phyloP scores from a whole-genome alignment of 257 asterid species.

The Fraxinus anomala region DNA sequence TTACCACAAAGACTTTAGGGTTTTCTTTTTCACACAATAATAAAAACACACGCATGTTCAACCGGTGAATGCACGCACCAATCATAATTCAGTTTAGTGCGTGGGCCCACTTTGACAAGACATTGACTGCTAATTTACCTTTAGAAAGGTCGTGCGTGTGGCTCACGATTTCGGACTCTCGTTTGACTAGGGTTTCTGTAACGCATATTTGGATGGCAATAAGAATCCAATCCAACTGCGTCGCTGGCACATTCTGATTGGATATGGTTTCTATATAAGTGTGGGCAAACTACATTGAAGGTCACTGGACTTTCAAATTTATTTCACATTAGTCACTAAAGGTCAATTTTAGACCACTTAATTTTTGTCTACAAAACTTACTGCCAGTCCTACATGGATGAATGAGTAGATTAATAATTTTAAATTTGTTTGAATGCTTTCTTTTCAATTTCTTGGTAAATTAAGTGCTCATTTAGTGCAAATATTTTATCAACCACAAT shows the following conservation, averaged over 20 bases:
- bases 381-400: no score
- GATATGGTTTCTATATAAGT: slow-evolving; percentile 23
- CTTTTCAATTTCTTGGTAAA: background rate
- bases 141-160: slow-evolving; percentile 30
- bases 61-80: slow-evolving; percentile 28
- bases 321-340: background rate
- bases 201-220: slow-evolving; percentile 41
- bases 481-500: no score
- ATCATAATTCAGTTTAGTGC: slow-evolving; percentile 25
- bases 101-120: slow-evolving; percentile 37
- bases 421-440: background rate
- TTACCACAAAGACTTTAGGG: slow-evolving; percentile 50
- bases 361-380: no score
- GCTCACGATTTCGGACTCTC: slow-evolving; percentile 16
- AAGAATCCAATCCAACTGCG: slow-evolving; percentile 37
- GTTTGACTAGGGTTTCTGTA: slow-evolving; percentile 50
- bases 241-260: slow-evolving; percentile 42
- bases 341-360: background rate
- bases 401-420: no score
- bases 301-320: background rate
- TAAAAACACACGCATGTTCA: slow-evolving; percentile 12
- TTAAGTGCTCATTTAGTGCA: background rate
- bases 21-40: slow-evolving; percentile 24
- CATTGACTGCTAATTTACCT: slow-evolving; percentile 21
- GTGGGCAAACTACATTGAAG: background rate